phyloP scores from a whole-genome alignment of 768 basidiomycete species.

The Peribolospora kevripleyi region DNA sequence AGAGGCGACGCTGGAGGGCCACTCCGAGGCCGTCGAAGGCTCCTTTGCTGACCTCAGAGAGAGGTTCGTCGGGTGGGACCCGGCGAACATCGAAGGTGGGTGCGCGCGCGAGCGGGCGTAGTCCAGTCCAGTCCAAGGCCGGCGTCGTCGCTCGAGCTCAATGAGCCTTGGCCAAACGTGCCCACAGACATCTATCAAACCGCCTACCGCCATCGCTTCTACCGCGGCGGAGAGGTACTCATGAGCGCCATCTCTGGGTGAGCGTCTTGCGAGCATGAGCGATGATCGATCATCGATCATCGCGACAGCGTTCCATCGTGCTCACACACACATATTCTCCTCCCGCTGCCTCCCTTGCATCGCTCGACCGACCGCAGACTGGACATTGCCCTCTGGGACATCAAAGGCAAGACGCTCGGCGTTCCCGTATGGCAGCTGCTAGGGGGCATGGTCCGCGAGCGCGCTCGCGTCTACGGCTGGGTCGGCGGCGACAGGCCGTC shows the following conservation, averaged over 20 bases:
- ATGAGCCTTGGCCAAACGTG: too few species aligned
- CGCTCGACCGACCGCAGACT: constrained; percentile 17
- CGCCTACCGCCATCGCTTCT: constrained; percentile 43
- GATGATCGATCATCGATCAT: too few species aligned
- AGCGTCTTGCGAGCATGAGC: constrained; percentile 1
- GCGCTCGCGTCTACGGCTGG: constrained; percentile 24
- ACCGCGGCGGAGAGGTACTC: constrained; percentile 43
- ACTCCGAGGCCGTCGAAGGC: constrained; percentile 50
- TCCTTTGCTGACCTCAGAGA: constrained; percentile 35
- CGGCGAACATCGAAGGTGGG: constrained; percentile 20
- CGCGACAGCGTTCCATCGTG: too few species aligned
- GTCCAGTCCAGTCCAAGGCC: background rate
- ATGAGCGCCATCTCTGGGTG: constrained; percentile 26
- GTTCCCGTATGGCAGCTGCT: constrained; percentile 40
- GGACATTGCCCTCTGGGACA: constrained; percentile 51
- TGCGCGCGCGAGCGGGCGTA: constrained; percentile 7
- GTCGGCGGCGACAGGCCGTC: constrained; percentile 28
- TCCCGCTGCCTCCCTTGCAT: too few species aligned
- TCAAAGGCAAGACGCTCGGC: constrained; percentile 52
- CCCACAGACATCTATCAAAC: constrained; percentile 21
- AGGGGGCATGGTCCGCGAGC: constrained; percentile 42
- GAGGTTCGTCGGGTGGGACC: constrained; percentile 36
- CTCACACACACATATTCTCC: too few species aligned
- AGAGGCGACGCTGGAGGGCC: constrained; percentile 46
- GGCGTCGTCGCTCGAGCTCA: too few species aligned